Conservation (phyloP, 345 rosid species). For the Litchi chinensis region DNA sequence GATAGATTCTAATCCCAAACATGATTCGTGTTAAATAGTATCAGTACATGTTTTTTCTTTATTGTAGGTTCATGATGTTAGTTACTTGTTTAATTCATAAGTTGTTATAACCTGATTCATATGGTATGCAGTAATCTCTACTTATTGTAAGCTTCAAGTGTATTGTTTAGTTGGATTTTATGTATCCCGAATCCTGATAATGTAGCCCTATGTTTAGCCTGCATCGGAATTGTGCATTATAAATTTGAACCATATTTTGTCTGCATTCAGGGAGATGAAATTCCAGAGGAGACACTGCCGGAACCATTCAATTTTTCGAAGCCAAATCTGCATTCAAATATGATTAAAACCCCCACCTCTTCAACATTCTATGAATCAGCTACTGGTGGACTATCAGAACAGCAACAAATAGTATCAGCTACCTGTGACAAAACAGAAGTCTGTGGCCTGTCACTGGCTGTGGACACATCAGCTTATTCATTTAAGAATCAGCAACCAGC, state of each 20-base stretch:
- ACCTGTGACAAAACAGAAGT: neutral
- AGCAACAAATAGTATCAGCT: slow-evolving; percentile 14
- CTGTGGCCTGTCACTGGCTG: slow-evolving; percentile 9
- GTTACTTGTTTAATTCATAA: neutral
- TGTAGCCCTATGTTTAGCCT: neutral
- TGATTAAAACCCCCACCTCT: slow-evolving; percentile 8
- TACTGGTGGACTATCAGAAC: slow-evolving; percentile 13
- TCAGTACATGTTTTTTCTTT: neutral
- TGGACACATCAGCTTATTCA: slow-evolving; percentile 15
- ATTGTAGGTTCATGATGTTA: neutral
- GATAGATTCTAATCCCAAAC: neutral
- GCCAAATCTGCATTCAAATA: slow-evolving; percentile 13
- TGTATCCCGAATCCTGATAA: neutral
- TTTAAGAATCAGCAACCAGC: slow-evolving; percentile 30
- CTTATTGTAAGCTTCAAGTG: neutral
- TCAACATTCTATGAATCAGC: slow-evolving; percentile 23
- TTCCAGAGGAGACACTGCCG: slow-evolving; percentile 77
- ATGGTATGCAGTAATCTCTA: neutral
- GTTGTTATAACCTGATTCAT: neutral
- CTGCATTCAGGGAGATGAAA: slow-evolving; percentile 65
- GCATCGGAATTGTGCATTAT: neutral
- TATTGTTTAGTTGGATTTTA: neutral
- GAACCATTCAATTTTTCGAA: slow-evolving; percentile 57
- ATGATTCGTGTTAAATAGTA: neutral
- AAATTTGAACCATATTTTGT: slow-evolving; percentile 6